Conservation (phyloP, 1,284 basidiomycete species). For the Pascua sp. region DNA sequence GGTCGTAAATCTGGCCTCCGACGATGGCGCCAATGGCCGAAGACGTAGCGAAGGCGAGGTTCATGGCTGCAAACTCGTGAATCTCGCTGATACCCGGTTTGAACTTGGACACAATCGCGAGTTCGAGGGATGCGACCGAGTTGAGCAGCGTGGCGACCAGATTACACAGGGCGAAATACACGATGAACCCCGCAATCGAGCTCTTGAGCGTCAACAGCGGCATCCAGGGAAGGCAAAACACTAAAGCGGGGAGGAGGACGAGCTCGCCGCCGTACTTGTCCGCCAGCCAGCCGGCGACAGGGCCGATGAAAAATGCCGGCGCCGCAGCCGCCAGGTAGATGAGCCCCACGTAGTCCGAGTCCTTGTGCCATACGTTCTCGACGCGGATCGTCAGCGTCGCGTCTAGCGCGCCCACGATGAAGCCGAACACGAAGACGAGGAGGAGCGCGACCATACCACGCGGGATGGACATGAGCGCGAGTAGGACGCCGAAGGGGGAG, state of each 20-base stretch:
- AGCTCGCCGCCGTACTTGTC: conserved; percentile 64
- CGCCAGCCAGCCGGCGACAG: conserved; percentile 60
- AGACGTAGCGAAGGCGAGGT: conserved; percentile 37
- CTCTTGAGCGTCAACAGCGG: conserved; percentile 57
- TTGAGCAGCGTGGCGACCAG: conserved; percentile 14
- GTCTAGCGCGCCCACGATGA: conserved; percentile 34
- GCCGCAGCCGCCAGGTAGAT: conserved; percentile 67
- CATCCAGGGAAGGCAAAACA: conserved; percentile 65
- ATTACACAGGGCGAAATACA: conserved; percentile 58
- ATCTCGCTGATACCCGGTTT: conserved; percentile 38
- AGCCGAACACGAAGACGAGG: conserved; percentile 61
- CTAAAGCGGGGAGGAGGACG: conserved; percentile 55
- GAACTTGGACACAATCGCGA: conserved; percentile 14
- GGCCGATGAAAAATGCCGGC: conserved; percentile 60
- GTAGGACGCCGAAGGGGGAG: conserved; percentile 50
- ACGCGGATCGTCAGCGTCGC: conserved; percentile 61
- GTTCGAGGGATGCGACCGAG: conserved; percentile 13
- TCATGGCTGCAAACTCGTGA: conserved; percentile 44
- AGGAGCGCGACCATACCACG: conserved; percentile 59
- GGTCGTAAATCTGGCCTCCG: conserved; percentile 45
- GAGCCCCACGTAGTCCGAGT: conserved; percentile 63
- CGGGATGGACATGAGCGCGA: conserved; percentile 55
- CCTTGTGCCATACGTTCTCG: conserved; percentile 59
- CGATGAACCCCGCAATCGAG: conserved; percentile 61
- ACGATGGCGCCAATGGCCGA: conserved; percentile 36